phyloP scores from a whole-genome alignment of 768 basidiomycete genomes.

The Inosperma sp. region DNA sequence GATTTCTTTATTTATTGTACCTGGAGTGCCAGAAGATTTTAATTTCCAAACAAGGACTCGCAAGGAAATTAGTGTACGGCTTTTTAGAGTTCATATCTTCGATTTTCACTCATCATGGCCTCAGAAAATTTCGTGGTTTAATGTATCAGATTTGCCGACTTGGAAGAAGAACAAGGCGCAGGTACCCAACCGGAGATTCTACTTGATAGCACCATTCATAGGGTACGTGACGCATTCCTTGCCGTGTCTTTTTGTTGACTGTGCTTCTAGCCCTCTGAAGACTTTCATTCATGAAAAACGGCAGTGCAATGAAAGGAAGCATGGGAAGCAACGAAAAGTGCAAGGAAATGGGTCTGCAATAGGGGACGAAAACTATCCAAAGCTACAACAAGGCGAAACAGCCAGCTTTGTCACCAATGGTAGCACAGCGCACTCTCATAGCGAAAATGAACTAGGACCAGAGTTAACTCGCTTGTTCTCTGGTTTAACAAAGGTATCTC shows the following conservation, averaged over 20 bases:
- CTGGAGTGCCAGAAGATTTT: constrained; percentile 82
- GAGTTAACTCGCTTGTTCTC: constrained; percentile 10
- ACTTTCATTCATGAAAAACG: constrained; percentile 62
- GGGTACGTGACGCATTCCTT: constrained; percentile 43
- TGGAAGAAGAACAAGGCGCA: constrained; percentile 72
- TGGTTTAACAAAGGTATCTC: constrained; percentile 27
- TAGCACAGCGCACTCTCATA: no score
- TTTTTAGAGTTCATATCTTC: constrained; percentile 6
- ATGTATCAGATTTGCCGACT: constrained; percentile 80
- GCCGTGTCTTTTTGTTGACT: constrained; percentile 8
- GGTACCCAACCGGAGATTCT: constrained; percentile 73
- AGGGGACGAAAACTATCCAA: no score
- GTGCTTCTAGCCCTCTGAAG: constrained; percentile 49
- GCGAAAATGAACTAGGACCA: constrained; percentile 8
- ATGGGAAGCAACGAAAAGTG: constrained; percentile 19
- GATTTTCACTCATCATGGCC: constrained; percentile 16
- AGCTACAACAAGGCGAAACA: no score
- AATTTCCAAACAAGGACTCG: constrained; percentile 90
- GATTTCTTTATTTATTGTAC: constrained; percentile 87
- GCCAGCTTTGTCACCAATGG: no score
- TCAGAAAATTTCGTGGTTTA: constrained; percentile 97
- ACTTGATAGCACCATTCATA: constrained; percentile 93
- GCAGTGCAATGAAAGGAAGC: constrained; percentile 41
- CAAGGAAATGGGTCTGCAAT: no score
- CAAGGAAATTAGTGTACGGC: constrained; percentile 93